Evolutionary conservation across 2,329 filamentous ascomycete genomes (phyloP).

Genomic region (Colletotrichum sp.): DNA sequence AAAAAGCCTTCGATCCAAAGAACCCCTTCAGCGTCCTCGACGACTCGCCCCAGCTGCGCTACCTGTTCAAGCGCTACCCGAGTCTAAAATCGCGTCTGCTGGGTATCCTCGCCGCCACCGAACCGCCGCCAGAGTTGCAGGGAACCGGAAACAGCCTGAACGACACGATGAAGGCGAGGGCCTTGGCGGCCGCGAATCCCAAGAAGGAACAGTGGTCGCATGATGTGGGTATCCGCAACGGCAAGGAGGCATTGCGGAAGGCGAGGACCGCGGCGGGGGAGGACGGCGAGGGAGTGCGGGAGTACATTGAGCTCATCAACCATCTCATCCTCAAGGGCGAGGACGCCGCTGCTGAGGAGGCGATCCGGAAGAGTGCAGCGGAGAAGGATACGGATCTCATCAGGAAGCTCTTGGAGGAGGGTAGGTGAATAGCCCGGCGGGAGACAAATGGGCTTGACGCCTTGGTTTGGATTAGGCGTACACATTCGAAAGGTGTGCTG

Average conservation of each 20-base stretch:
- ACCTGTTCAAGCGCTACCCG: conserved; percentile 60
- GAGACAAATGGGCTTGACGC: not conserved
- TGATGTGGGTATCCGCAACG: conserved; percentile 62
- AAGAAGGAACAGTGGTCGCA: conserved; percentile 58
- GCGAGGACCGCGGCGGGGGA: conserved; percentile 55
- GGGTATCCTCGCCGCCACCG: conserved; percentile 54
- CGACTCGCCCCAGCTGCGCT: conserved; percentile 51
- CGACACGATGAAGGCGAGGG: conserved; percentile 21
- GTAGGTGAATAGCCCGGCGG: conserved; percentile 34
- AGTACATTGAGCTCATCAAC: conserved; percentile 64
- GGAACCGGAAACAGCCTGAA: conserved; percentile 14
- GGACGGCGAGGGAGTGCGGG: conserved; percentile 63
- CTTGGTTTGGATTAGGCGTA: not conserved
- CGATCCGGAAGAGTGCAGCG: conserved; percentile 49
- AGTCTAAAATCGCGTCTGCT: conserved; percentile 50
- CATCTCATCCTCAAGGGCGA: conserved; percentile 47
- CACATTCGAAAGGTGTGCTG: not conserved
- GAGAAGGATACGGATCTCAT: conserved; percentile 56
- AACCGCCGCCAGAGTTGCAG: conserved; percentile 41
- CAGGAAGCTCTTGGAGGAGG: conserved; percentile 51
- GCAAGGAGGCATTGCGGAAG: conserved; percentile 56
- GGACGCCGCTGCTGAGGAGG: conserved; percentile 31
- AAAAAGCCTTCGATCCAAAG: conserved; percentile 20
- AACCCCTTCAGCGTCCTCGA: conserved; percentile 60
- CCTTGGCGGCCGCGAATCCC: conserved; percentile 18